phyloP scores from a whole-genome alignment of 257 asterid genomes.

The Pogostemon cablin region DNA sequence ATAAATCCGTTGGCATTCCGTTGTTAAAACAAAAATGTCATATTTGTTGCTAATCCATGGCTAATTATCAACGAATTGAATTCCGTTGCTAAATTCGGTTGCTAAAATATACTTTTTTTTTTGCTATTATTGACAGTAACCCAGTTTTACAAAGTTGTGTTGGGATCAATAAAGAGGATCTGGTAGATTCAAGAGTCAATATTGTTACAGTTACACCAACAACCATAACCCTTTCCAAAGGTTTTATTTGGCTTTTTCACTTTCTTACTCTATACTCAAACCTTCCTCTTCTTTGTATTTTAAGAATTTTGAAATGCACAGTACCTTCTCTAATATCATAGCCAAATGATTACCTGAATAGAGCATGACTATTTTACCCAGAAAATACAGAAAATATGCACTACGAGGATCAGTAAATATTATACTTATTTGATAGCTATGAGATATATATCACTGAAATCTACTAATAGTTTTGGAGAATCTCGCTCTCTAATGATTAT shows the following conservation, averaged over 20 bases:
- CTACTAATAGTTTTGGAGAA: background rate
- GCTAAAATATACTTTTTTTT: too few relatives aligned
- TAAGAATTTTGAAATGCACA: conserved; percentile 21
- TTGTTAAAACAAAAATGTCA: too few relatives aligned
- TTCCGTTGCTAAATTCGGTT: too few relatives aligned
- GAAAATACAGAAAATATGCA: background rate
- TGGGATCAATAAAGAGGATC: conserved; percentile 65
- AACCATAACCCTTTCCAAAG: conserved; percentile 71
- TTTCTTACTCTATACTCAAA: background rate
- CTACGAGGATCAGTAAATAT: background rate
- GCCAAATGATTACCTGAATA: background rate
- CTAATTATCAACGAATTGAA: too few relatives aligned
- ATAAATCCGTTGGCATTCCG: too few relatives aligned
- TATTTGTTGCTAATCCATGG: too few relatives aligned
- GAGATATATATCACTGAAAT: background rate
- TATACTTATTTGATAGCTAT: conserved; percentile 2
- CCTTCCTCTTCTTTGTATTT: conserved; percentile 7
- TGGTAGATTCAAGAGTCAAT: conserved; percentile 96
- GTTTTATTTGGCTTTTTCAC: conserved; percentile 40
- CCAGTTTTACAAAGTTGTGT: conserved; percentile 67
- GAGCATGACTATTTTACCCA: background rate
- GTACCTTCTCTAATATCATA: too few relatives aligned
- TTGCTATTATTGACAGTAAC: conserved; percentile 89
- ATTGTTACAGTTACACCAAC: conserved; percentile 79
- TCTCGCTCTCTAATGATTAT: background rate